Base-by-base conservation (phyloP, 352 stramenopile genomes). In the Thalassiosira livingstoniorum region DNA sequence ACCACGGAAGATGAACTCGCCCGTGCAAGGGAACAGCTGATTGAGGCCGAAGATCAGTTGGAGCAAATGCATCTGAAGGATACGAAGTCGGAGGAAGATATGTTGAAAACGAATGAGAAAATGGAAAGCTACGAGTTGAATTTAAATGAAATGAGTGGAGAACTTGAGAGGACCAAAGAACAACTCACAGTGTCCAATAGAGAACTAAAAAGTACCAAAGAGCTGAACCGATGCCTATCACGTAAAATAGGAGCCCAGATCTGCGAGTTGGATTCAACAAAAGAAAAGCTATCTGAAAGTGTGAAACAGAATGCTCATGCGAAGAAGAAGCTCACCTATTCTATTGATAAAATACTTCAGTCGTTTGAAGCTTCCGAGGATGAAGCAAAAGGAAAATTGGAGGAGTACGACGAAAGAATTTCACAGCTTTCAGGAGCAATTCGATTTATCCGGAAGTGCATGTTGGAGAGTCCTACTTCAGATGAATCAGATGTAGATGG, bases 331-430 rank as follows among this genome's bases (percentile, higher is more conserved):
- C 57, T 85, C 1, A 62, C 67, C 25, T 80, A 75, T 15, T 88
- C 64, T 42, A 65, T 85, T 3, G 82, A 88, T 29, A 85, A 88
- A 42, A 85, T 88, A n/a, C 73, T 88, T 34, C 51, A 62, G 4
- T 80, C 71, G 1, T 85, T 83, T 34, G 82, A 88, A 53, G 58
- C 80, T 62, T 60, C 72, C 7, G 82, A 88, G n/a, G 71, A 70
- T 31, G 4, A 66, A 57, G 82, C 51, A 0, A 75, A 76, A 15
- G 62, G 75, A 67, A 83, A 71, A 29, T 72, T 85, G 42, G 31
- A 23, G 7, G 82, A 86, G 31, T 67, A 84, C 5, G 69, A 63
- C 31, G 45, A 43, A 18, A 83, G 82, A 53, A 80, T 89, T 66
- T n/a, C 34, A 35, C 35, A 51, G 45, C 58, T 88, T 10, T 32